Base-by-base conservation (phyloP, 2,329 filamentous ascomycete species). In the Pseudocercospora vitis region DNA sequence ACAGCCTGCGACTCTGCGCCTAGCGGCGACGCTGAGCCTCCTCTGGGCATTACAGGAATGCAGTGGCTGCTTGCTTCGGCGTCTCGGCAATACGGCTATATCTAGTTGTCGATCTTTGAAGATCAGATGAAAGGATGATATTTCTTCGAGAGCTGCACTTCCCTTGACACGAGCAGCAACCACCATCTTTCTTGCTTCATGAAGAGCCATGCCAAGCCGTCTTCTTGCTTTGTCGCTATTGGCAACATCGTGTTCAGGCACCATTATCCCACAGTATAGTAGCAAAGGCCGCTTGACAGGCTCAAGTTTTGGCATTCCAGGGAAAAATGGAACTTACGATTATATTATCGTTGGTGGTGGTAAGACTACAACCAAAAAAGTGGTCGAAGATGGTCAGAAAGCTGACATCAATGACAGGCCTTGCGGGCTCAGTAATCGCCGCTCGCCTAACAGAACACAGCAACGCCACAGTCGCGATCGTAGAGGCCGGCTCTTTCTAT, bases 401-500 rank as follows among this genome's bases (percentile, higher is more conserved):
- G 18, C 12, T 37, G 4, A 37, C 18, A 14, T 37, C 14, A n/a
- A n/a, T 37, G 4, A 16, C 4, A 37, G 65, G 65, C 16, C 60
- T 60, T 5, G 63, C 65, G 12, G 64, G 65, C 2, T 61, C 63
- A 8, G 62, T 62, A 1, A 48, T 68, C 4, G 64, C 65, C 8
- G 47, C 50, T 5, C 58, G 65, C 9, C 50, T 67, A 3, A 60
- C 60, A 12, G 58, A 67, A 23, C 48, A 66, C 24, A 45, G 33
- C 1, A 50, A 56, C 40, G 40, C 56, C 6, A 46, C 62, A n/a
- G 63, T 69, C 4, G 67, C 65, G 0, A 53, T 69, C 6, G 46
- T 69, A 18, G 67, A 70, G 51, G 67, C 65, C 8, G 68, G 68
- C 4, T 53, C 50, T 9, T 69, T 68, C 56, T 68, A 68, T 33